A percentile compares a stretch with the other conserved stretches of the same genome.
phyloP scores from a whole-genome alignment of 495 filamentous ascomycete species.

The Hypoxylon rickii region DNA sequence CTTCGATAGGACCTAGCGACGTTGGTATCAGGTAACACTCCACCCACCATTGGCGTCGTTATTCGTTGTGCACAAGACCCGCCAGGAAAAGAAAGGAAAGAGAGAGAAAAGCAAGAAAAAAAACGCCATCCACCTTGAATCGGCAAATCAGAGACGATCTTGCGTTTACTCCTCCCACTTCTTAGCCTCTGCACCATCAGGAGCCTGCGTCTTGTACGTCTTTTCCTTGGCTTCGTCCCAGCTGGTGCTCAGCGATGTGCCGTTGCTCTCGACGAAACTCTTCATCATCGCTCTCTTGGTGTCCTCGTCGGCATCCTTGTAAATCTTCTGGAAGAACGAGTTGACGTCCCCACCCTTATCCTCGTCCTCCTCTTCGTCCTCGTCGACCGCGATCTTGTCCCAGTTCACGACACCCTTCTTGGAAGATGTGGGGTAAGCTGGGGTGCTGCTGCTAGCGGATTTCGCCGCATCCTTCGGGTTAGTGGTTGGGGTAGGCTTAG shows the following conservation, averaged over 20 bases:
- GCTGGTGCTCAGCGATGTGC: conserved; percentile 89
- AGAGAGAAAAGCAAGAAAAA: conserved; percentile 19
- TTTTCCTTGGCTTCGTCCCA: conserved; percentile 82
- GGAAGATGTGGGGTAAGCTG: conserved; percentile 88
- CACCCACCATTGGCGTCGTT: too few relatives aligned
- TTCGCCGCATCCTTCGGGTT: conserved; percentile 16
- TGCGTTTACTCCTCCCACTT: conserved; percentile 59
- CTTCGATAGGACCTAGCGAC: not conserved
- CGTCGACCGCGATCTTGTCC: conserved; percentile 69
- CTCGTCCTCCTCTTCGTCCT: conserved; percentile 58
- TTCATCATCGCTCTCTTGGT: conserved; percentile 95
- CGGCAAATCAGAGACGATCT: conserved; percentile 9
- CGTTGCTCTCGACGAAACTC: conserved; percentile 91
- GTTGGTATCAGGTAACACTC: too few relatives aligned
- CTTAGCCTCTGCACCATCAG: conserved; percentile 77
- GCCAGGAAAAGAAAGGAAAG: too few relatives aligned
- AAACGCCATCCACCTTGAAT: too few relatives aligned
- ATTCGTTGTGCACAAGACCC: too few relatives aligned
- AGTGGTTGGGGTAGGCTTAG: conserved; percentile 33
- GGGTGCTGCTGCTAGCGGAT: conserved; percentile 38
- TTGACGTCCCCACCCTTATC: conserved; percentile 74
- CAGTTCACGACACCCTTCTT: conserved; percentile 84
- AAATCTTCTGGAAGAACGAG: conserved; percentile 89
- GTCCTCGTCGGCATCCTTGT: conserved; percentile 76
- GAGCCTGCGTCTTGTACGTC: conserved; percentile 72